These are phyloP conservation scores for Poteriospumella lacustris DNA, from an alignment of 108 stramenopile species.

Conservation along the genomic window DNA sequence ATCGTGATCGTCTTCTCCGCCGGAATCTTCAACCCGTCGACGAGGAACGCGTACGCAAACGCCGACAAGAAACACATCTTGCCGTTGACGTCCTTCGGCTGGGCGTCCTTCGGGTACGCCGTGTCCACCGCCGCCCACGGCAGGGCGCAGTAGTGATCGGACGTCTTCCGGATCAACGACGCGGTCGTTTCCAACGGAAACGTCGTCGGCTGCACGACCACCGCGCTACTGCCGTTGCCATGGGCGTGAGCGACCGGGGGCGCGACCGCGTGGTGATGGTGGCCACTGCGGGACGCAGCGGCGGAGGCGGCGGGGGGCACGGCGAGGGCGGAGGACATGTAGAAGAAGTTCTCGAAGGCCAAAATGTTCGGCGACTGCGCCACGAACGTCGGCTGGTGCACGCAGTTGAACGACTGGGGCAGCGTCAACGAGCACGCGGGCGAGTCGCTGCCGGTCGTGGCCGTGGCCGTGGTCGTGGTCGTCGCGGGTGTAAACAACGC, in stretches of 20 bases:
- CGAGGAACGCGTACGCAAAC: slow-evolving; percentile 20
- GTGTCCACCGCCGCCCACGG: neutral
- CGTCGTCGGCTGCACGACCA: neutral
- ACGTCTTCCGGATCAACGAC: neutral
- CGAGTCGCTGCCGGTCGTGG: neutral
- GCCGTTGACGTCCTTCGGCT: slow-evolving; percentile 16
- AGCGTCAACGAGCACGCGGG: neutral
- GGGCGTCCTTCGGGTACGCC: neutral
- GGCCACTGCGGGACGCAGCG: too few relatives aligned
- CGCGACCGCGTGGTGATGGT: too few relatives aligned
- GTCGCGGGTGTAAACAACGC: neutral
- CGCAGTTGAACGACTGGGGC: neutral
- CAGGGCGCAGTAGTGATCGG: neutral
- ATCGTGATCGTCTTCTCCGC: slow-evolving; percentile 13
- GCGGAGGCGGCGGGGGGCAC: neutral
- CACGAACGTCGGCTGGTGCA: slow-evolving; percentile 33
- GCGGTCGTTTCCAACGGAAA: slow-evolving; percentile 19
- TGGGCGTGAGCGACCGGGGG: neutral
- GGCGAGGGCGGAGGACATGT: slow-evolving; percentile 11
- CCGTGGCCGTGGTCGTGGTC: neutral
- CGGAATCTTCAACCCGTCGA: neutral
- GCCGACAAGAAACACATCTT: neutral
- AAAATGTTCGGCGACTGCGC: neutral
- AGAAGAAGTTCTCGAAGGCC: slow-evolving; percentile 33
- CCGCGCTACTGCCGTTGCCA: too few relatives aligned